Conservation (phyloP, 768 basidiomycete genomes). For the Xerocomus spinulosus region DNA sequence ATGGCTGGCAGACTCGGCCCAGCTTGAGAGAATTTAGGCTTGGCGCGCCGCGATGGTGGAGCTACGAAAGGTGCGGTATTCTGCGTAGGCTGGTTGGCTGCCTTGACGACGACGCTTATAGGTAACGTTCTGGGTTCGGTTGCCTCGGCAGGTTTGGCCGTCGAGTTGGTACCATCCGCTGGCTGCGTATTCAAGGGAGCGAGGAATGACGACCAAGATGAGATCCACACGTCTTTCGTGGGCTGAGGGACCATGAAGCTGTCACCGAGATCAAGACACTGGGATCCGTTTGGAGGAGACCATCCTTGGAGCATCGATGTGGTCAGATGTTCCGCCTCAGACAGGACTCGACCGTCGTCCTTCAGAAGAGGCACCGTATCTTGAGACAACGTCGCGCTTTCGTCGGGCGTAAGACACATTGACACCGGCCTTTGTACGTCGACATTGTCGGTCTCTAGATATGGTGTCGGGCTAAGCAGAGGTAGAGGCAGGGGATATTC, state of each 20-base stretch:
- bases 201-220: constrained; percentile 7
- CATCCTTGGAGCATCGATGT: constrained; percentile 20
- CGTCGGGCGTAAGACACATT: neutral
- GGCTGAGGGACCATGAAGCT: constrained; percentile 9
- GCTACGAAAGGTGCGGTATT: neutral
- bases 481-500: constrained; percentile 5
- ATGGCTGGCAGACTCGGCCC: neutral
- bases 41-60: neutral
- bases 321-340: neutral
- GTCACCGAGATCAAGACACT: constrained; percentile 23
- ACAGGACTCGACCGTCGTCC: constrained; percentile 1
- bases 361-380: neutral
- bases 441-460: neutral
- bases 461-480: neutral
- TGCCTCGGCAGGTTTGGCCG: too few relatives aligned
- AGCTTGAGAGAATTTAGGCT: constrained; percentile 2
- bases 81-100: neutral
- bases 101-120: neutral
- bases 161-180: neutral
- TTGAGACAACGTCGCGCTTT: neutral
- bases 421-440: neutral
- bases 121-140: too few relatives aligned
- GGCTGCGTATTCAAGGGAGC: neutral
- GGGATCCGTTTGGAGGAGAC: constrained; percentile 23
- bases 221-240: neutral